These are phyloP conservation scores for Xylariaceae sp. DNA, from an alignment of 2,329 filamentous ascomycete genomes.

Conservation along the genomic window DNA sequence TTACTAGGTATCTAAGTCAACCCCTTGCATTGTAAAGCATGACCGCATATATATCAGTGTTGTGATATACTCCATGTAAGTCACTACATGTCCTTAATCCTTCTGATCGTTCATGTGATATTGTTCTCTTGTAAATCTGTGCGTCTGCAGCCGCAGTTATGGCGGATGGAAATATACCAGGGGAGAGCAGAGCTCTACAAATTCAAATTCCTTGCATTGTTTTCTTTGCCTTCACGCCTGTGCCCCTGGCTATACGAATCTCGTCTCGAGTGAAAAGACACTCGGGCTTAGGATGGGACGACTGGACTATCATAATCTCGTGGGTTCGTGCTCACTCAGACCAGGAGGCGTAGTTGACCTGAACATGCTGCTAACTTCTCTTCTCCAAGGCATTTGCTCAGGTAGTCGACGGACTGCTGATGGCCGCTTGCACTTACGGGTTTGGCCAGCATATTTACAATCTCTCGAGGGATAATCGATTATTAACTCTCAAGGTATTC, in stretches of 20 bases:
- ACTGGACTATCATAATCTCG: slow-evolving; percentile 42
- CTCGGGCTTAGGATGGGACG: slow-evolving; percentile 45
- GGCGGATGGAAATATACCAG: slow-evolving; percentile 36
- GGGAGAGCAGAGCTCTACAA: slow-evolving; percentile 42
- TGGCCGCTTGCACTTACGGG: slow-evolving; percentile 45
- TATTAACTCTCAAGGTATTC: slow-evolving; percentile 40
- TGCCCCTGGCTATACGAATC: slow-evolving; percentile 44
- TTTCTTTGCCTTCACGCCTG: slow-evolving; percentile 47
- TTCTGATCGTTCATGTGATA: too few species aligned
- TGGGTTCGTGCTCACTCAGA: slow-evolving; percentile 23
- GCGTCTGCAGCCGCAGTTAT: slow-evolving; percentile 16
- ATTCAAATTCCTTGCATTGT: slow-evolving; percentile 45
- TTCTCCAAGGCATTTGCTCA: slow-evolving; percentile 39
- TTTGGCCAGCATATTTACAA: slow-evolving; percentile 46
- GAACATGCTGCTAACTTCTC: slow-evolving; percentile 4
- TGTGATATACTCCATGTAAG: too few species aligned
- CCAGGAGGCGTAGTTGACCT: background rate
- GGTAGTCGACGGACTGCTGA: slow-evolving; percentile 43
- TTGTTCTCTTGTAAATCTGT: background rate
- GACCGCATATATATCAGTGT: too few species aligned
- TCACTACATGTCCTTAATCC: too few species aligned
- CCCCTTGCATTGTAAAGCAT: too few species aligned
- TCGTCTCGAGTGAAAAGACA: slow-evolving; percentile 44
- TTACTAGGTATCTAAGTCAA: too few species aligned
- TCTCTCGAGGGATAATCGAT: slow-evolving; percentile 38